Percentiles rank a stretch among this genome's conserved stretches.
These are phyloP conservation scores for Emmonsia crescens DNA, from an alignment of 2,329 filamentous ascomycete species.

Conservation along the genomic window DNA sequence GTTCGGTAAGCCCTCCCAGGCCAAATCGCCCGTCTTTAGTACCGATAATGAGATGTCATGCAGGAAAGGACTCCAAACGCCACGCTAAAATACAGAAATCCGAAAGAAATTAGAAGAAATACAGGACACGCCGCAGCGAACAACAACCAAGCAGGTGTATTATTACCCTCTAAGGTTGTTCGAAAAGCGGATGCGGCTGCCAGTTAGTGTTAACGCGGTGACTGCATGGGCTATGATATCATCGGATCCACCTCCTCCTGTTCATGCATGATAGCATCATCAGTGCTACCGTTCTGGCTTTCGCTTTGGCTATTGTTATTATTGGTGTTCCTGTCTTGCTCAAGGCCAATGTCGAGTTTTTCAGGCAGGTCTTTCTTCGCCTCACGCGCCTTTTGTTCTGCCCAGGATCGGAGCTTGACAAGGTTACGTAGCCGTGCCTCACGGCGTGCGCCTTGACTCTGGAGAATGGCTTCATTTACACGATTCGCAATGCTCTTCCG, in stretches of 20 bases:
- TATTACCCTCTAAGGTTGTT: not conserved
- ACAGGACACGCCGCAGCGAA: no score
- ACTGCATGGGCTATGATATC: slow-evolving; percentile 22
- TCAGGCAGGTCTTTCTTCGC: slow-evolving; percentile 38
- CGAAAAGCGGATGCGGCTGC: not conserved
- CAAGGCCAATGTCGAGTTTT: slow-evolving; percentile 35
- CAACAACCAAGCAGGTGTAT: not conserved
- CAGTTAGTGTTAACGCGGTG: not conserved
- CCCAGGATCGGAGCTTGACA: slow-evolving; percentile 74
- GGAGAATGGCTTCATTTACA: slow-evolving; percentile 82
- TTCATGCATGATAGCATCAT: slow-evolving; percentile 33
- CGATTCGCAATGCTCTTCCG: slow-evolving; percentile 72
- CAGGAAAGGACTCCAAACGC: not conserved
- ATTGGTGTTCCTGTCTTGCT: slow-evolving; percentile 22
- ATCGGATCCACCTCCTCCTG: slow-evolving; percentile 32
- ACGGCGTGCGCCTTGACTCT: slow-evolving; percentile 57
- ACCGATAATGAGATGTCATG: not conserved
- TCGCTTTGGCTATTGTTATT: slow-evolving; percentile 10
- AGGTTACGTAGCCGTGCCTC: slow-evolving; percentile 76
- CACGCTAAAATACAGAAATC: slow-evolving; percentile 1
- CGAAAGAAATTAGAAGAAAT: not conserved
- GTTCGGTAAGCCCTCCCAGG: not conserved
- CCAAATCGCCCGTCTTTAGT: not conserved
- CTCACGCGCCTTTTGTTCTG: slow-evolving; percentile 50
- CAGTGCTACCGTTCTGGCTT: slow-evolving; percentile 22